Evolutionary conservation across 78 protist species (phyloP).

Genomic region (Capsaspora owczarzaki): DNA sequence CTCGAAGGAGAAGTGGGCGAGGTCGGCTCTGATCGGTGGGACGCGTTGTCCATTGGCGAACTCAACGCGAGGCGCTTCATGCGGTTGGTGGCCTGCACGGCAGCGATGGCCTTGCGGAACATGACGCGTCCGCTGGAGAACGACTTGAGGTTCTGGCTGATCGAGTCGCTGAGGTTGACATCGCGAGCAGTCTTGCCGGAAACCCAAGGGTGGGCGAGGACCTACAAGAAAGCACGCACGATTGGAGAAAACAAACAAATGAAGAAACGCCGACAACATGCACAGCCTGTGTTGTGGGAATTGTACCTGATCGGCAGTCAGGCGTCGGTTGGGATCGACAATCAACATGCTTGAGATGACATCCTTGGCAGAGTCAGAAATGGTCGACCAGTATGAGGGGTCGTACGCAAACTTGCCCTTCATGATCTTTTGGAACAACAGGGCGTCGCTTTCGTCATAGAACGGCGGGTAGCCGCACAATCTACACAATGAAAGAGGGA

Average conservation of each 20-base stretch:
- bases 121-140: background rate
- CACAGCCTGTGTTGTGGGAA: background rate
- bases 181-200: slow-evolving; percentile 1
- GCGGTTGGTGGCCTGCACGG: background rate
- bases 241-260: no score
- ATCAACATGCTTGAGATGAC: background rate
- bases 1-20: no score
- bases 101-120: background rate
- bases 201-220: slow-evolving; percentile 56
- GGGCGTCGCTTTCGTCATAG: slow-evolving; percentile 64
- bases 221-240: no score
- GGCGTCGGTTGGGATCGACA: background rate
- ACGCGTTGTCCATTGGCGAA: no score
- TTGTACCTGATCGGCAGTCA: background rate
- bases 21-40: no score
- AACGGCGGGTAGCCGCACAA: slow-evolving; percentile 88
- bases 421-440: slow-evolving; percentile 73
- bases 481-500: background rate
- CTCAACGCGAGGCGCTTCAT: slow-evolving; percentile 43
- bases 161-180: slow-evolving; percentile 10
- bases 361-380: slow-evolving; percentile 33
- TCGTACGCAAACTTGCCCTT: slow-evolving; percentile 75
- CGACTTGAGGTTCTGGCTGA: slow-evolving; percentile 21
- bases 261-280: no score
- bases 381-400: slow-evolving; percentile 69